These are phyloP conservation scores for Sugiyamaella boreocaroliniensis DNA, from an alignment of 805 yeast genomes.

Conservation along the genomic window DNA sequence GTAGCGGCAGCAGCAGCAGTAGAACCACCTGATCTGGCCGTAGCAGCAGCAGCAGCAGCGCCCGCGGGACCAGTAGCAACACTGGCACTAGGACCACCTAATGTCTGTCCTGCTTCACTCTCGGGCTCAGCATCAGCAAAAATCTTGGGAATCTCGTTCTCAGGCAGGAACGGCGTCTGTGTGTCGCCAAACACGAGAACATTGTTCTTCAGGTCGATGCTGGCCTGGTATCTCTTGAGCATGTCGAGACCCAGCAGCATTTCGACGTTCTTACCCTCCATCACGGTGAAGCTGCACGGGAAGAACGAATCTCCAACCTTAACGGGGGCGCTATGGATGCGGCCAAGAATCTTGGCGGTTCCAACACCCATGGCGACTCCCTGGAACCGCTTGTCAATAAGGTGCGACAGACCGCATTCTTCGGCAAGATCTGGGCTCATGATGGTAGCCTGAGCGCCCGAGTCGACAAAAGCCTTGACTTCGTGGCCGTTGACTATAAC, in stretches of 20 bases:
- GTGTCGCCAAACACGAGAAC: constrained; percentile 64
- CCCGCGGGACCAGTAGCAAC: constrained; percentile 20
- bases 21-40: constrained; percentile 9
- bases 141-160: constrained; percentile 55
- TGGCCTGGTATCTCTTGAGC: constrained; percentile 82
- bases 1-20: neutral
- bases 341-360: constrained; percentile 65
- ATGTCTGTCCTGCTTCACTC: too few relatives aligned
- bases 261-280: constrained; percentile 53
- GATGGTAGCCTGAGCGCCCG: constrained; percentile 91
- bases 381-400: constrained; percentile 70
- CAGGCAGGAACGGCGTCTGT: constrained; percentile 65
- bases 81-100: too few relatives aligned
- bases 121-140: constrained; percentile 20
- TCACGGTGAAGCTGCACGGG: constrained; percentile 62
- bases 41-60: constrained; percentile 18
- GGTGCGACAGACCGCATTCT: constrained; percentile 56
- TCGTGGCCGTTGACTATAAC: constrained; percentile 72
- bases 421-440: constrained; percentile 73
- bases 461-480: constrained; percentile 89
- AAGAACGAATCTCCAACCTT: constrained; percentile 60
- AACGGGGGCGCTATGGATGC: constrained; percentile 83
- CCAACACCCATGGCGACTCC: constrained; percentile 94
- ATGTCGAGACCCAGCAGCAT: constrained; percentile 81
- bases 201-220: constrained; percentile 63